Conservation (phyloP, 768 basidiomycete species). For the Agrocybe chaxingu region DNA sequence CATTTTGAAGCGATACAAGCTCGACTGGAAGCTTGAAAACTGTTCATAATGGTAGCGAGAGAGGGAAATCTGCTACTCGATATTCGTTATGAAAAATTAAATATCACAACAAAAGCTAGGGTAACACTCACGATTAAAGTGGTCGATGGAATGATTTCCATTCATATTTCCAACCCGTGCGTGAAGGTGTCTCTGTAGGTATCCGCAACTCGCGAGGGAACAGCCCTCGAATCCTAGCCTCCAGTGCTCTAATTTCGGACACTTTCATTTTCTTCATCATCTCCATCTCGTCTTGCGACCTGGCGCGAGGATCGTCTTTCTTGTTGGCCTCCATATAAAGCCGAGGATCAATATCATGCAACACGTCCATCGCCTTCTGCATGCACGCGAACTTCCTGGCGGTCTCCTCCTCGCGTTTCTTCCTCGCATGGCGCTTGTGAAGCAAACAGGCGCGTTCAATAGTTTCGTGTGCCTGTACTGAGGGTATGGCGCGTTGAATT, state of each 20-base stretch:
- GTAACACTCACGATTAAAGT: conserved; percentile 25
- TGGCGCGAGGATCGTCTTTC: conserved; percentile 68
- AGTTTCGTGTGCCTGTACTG: conserved; percentile 86
- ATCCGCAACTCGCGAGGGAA: conserved; percentile 87
- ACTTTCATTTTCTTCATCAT: conserved; percentile 59
- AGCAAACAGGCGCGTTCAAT: conserved; percentile 90
- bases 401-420: conserved; percentile 65
- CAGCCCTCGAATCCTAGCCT: conserved; percentile 74
- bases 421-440: conserved; percentile 71
- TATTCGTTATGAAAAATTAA: too few species aligned
- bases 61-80: too few species aligned
- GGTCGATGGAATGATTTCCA: conserved; percentile 69
- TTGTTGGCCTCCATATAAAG: conserved; percentile 73
- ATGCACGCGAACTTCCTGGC: conserved; percentile 78
- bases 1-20: too few species aligned
- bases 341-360: conserved; percentile 54
- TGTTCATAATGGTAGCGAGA: too few species aligned
- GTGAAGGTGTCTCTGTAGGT: conserved; percentile 83
- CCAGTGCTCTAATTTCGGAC: conserved; percentile 65
- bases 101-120: not conserved
- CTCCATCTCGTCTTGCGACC: conserved; percentile 54
- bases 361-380: conserved; percentile 81
- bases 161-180: conserved; percentile 83
- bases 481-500: conserved; percentile 81
- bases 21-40: too few species aligned